Conservation (phyloP, 2,329 filamentous ascomycete species). For the Colletotrichum kahawae region DNA sequence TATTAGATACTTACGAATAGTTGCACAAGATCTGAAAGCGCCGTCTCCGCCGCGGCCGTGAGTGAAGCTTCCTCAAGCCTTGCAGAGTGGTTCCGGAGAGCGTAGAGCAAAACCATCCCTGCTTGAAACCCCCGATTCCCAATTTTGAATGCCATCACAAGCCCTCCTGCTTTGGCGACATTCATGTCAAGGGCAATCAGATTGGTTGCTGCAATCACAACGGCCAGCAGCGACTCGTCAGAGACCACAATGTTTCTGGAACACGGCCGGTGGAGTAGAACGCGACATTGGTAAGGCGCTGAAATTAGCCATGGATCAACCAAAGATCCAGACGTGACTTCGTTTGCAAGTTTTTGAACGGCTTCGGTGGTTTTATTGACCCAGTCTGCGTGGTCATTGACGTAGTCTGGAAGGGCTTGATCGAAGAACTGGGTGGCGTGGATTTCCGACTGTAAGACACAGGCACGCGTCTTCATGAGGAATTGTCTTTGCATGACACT, state of each 20-base stretch:
- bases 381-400: background rate
- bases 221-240: background rate
- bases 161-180: background rate
- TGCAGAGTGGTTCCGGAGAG: background rate
- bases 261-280: background rate
- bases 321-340: background rate
- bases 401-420: background rate
- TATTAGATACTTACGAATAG: background rate
- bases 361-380: background rate
- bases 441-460: background rate
- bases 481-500: rapidly evolving
- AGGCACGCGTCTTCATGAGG: background rate
- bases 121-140: background rate
- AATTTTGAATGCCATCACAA: background rate
- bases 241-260: background rate
- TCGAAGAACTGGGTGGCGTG: background rate
- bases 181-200: background rate
- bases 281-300: background rate
- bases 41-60: background rate
- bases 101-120: background rate
- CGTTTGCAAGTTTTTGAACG: background rate
- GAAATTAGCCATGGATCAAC: background rate
- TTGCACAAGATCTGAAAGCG: background rate
- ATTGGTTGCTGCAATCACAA: background rate
- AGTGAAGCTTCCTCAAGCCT: background rate